A percentile compares a stretch with the other conserved stretches of the same genome.
Evolutionary conservation across 768 basidiomycete genomes (phyloP).

Genomic region (Tricholoma hemisulphureum): DNA sequence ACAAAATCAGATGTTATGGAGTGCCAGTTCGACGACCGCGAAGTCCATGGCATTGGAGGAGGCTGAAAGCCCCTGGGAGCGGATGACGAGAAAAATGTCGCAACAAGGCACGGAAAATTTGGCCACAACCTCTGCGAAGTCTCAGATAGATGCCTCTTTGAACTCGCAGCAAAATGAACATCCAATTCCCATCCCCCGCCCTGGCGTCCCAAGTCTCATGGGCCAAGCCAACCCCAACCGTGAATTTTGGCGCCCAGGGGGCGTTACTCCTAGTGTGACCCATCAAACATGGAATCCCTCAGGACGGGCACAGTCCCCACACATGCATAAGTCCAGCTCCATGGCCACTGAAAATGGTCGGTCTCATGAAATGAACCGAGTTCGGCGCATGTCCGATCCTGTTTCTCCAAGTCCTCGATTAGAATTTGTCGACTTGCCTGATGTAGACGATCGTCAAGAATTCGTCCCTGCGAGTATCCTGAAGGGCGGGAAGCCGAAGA

Average conservation of each 20-base stretch:
- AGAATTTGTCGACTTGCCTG: conserved; percentile 10
- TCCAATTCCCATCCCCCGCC: not conserved
- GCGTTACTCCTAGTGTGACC: not conserved
- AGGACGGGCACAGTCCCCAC: conserved; percentile 3
- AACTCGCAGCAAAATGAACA: not conserved
- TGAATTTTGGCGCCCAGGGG: conserved; percentile 13
- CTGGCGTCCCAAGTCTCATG: not conserved
- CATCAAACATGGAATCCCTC: conserved; percentile 14
- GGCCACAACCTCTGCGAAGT: not conserved
- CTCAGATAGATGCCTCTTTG: not conserved
- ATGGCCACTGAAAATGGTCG: conserved; percentile 7
- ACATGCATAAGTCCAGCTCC: conserved; percentile 20
- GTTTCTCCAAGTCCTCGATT: conserved; percentile 24
- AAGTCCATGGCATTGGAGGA: not conserved
- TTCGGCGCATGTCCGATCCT: conserved; percentile 31
- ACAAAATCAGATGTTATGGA: not conserved
- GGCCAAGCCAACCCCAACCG: conserved; percentile 1
- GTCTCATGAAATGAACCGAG: conserved; percentile 14
- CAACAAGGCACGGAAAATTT: not conserved
- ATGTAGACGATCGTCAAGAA: not conserved
- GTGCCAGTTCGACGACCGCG: not conserved
- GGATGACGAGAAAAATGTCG: not conserved
- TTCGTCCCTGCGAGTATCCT: conserved; percentile 11
- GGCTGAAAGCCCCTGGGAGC: not conserved
- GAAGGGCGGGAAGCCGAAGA: conserved; percentile 26